These are phyloP conservation scores for Bruguiera hainesii DNA, from an alignment of 441 rosid genomes.

Conservation along the genomic window DNA sequence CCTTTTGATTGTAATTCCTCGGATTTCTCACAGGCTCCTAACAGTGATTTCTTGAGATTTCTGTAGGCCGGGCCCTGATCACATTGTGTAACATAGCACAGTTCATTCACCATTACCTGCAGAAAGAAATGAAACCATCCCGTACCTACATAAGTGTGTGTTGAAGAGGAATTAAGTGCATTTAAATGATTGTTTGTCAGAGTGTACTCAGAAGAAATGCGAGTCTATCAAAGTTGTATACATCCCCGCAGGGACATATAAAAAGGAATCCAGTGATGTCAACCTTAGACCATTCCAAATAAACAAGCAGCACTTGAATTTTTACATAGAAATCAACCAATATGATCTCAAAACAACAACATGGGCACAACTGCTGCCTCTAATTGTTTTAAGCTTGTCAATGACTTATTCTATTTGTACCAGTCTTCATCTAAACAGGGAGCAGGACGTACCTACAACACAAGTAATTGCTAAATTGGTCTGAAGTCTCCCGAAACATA, in stretches of 20 bases:
- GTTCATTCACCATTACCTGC: slow-evolving; percentile 55
- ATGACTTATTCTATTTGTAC: too few relatives aligned
- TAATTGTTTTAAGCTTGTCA: too few relatives aligned
- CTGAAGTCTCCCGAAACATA: too few relatives aligned
- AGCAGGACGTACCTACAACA: too few relatives aligned
- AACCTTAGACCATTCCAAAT: too few relatives aligned
- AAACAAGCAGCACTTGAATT: too few relatives aligned
- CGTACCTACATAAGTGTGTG: neutral
- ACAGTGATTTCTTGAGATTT: slow-evolving; percentile 21
- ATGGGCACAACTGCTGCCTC: too few relatives aligned
- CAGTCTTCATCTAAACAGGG: too few relatives aligned
- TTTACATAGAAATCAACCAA: too few relatives aligned
- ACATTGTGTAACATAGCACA: slow-evolving; percentile 41
- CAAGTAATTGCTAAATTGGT: too few relatives aligned
- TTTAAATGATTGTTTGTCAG: neutral
- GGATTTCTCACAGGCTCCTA: slow-evolving; percentile 9
- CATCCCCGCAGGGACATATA: neutral
- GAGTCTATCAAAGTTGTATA: neutral
- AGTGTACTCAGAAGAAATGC: neutral
- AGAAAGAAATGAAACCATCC: slow-evolving; percentile 13
- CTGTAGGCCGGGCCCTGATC: slow-evolving; percentile 18
- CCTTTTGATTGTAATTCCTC: slow-evolving; percentile 4
- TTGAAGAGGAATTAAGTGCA: neutral
- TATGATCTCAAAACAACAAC: too few relatives aligned
- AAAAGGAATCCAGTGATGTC: too few relatives aligned